These are phyloP conservation scores for Limnanthes douglasii DNA, from an alignment of 345 rosid species.

Conservation along the genomic window DNA sequence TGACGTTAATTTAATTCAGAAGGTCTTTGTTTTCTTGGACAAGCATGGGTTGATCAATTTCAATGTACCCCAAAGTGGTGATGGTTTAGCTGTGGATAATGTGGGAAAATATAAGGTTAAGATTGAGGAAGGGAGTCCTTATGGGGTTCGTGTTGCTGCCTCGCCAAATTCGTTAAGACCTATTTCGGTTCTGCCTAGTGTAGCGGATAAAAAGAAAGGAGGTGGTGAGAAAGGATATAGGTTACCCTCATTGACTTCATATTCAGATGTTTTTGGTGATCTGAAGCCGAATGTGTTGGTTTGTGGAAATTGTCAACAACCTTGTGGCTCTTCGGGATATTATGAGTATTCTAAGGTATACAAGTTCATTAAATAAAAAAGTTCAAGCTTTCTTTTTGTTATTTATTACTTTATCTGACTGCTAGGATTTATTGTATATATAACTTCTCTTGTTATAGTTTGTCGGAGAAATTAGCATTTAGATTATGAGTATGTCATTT, in stretches of 20 bases:
- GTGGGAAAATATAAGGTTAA: constrained; percentile 16
- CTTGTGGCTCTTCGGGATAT: constrained; percentile 27
- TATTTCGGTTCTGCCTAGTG: constrained; percentile 17
- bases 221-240: constrained; percentile 17
- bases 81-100: constrained; percentile 11
- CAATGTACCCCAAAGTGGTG: constrained; percentile 8
- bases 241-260: constrained; percentile 60
- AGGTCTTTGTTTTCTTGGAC: constrained; percentile 59
- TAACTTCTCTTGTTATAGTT: too few species aligned
- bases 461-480: too few species aligned
- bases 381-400: too few species aligned
- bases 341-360: constrained; percentile 56
- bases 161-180: constrained; percentile 58
- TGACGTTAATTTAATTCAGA: constrained; percentile 63
- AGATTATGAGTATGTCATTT: too few species aligned
- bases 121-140: constrained; percentile 54
- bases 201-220: constrained; percentile 7
- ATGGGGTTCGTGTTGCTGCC: constrained; percentile 65
- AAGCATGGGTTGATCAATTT: constrained; percentile 76
- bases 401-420: too few species aligned
- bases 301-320: constrained; percentile 40
- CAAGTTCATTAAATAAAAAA: too few species aligned
- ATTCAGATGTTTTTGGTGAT: constrained; percentile 47
- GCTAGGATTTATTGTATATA: too few species aligned
- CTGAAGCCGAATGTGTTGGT: constrained; percentile 13